Evolutionary conservation across 192 early-diverging fungal genomes (phyloP).

Genomic region (Podila horticola): DNA sequence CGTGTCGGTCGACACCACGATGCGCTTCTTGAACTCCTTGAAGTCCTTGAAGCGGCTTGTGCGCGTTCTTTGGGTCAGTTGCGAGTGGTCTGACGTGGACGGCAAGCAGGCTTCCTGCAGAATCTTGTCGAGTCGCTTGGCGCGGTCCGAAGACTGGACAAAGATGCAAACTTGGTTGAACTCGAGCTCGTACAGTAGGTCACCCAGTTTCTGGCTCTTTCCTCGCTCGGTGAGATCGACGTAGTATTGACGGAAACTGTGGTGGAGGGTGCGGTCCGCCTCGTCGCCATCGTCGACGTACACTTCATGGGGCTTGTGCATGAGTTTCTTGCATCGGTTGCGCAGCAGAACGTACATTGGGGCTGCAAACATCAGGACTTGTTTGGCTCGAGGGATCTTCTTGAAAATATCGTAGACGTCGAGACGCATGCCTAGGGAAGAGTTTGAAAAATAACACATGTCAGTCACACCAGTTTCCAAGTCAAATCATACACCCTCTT

Average conservation of each 20-base stretch:
- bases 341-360: slow-evolving; percentile 93
- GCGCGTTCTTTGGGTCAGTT: slow-evolving; percentile 90
- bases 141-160: slow-evolving; percentile 90
- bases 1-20: slow-evolving; percentile 98
- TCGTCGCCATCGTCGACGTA: slow-evolving; percentile 90
- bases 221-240: slow-evolving; percentile 83
- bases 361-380: slow-evolving; percentile 99
- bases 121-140: slow-evolving; percentile 87
- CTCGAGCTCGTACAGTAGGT: slow-evolving; percentile 64
- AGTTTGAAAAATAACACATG: background rate
- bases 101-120: slow-evolving; percentile 92
- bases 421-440: slow-evolving; percentile 88
- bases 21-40: slow-evolving; percentile 94
- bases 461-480: background rate
- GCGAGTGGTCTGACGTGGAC: slow-evolving; percentile 90
- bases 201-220: slow-evolving; percentile 95
- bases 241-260: slow-evolving; percentile 96
- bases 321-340: slow-evolving; percentile 95
- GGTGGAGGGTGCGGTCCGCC: slow-evolving; percentile 91
- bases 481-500: background rate
- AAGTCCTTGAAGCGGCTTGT: slow-evolving; percentile 94
- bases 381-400: slow-evolving; percentile 93
- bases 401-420: slow-evolving; percentile 98
- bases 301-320: slow-evolving; percentile 97
- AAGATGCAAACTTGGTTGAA: slow-evolving; percentile 94